Evolutionary conservation across 1,284 basidiomycete genomes (phyloP), one percentile per base, ranked within the genome.

Genomic region (Mycena citricolor): DNA sequence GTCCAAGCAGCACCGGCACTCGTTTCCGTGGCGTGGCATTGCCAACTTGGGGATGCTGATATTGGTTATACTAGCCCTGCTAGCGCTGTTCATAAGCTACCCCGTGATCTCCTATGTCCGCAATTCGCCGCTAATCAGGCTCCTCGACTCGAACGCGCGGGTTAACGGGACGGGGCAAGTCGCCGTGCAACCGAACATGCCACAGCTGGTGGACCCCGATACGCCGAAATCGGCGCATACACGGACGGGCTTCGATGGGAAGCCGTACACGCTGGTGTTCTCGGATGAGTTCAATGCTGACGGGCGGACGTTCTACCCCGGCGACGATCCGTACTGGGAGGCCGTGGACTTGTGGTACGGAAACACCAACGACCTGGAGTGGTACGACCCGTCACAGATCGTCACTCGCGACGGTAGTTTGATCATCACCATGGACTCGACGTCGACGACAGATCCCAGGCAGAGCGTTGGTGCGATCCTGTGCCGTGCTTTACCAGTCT

Each of bases 261-360:
- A 76, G 19, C 58, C 71, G 5, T 90, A 86, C 62, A 71, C 71
- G 6, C 70, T 89, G 22, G 83, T 84, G 6, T 90, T 91, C 59
- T 87, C 81, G 0, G 91, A 95, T 68, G 91, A 94, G 65, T 94
- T 94, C 64, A 79, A 90, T 33, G 57, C 50, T 3, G 77, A 81
- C n/a, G 86, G 85, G 30, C 71, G 86, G 41, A 75, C 82, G 2
- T 88, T 86, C 60, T 81, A 76, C 56, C 75, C 78, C 3, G 70
- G 79, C n/a, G 79, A 84, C 59, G 83, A 86, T 51, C 81, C 83
- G 0, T 84, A 71, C 60, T 89, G 86, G 85, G 51, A 87, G 61
- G 85, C 84, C 61, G 67, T 74, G 56, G 59, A 74, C 47, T 47
- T 75, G 11, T 74, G 73, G 71, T 93, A 93, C 59, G 84, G 88